Conservation (phyloP, 805 yeast species). For the Saccharomyces paradoxus region DNA sequence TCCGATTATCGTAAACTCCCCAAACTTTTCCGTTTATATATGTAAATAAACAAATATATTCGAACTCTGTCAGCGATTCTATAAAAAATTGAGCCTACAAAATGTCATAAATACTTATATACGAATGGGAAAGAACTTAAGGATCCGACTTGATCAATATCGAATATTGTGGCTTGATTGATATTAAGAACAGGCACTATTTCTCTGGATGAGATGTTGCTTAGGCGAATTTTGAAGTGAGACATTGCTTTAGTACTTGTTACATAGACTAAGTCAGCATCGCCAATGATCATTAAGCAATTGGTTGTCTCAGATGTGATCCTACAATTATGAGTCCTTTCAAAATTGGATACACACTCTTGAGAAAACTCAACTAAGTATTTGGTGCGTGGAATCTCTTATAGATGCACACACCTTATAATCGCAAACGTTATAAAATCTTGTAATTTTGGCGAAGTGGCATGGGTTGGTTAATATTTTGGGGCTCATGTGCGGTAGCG, state of each 20-base stretch:
- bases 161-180: conserved; percentile 19
- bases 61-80: background rate
- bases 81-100: background rate
- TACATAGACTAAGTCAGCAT: conserved; percentile 8
- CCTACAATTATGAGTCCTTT: conserved; percentile 16
- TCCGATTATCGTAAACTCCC: background rate
- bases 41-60: background rate
- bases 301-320: conserved; percentile 21
- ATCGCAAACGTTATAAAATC: conserved; percentile 17
- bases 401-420: conserved; percentile 21
- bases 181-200: conserved; percentile 15
- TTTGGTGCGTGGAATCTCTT: conserved; percentile 17
- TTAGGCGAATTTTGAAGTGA: background rate
- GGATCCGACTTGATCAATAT: conserved; percentile 21
- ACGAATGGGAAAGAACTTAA: conserved; percentile 10
- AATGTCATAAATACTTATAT: conserved; percentile 1
- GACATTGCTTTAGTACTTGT: background rate
- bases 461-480: conserved; percentile 6
- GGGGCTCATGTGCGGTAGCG: conserved; percentile 6
- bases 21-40: background rate
- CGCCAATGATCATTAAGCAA: conserved; percentile 24
- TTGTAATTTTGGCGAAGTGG: conserved; percentile 20
- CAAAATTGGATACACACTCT: conserved; percentile 23
- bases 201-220: background rate
- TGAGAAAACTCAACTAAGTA: conserved; percentile 30